Base-by-base conservation (phyloP, 2,329 filamentous ascomycete genomes). In the Blumeria graminis region DNA sequence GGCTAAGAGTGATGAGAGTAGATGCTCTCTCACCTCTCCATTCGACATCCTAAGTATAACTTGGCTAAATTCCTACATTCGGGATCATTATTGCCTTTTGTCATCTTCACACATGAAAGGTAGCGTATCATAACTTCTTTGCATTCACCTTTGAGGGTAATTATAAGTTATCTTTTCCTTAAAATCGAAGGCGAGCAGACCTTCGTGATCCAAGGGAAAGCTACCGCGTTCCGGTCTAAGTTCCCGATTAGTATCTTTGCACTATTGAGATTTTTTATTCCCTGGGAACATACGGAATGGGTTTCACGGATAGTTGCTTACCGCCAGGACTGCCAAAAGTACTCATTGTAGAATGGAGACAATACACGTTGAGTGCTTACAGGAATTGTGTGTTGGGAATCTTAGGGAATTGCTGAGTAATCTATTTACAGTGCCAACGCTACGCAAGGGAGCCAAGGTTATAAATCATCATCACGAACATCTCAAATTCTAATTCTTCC, bases 121-220 rank as follows among this genome's bases (percentile, higher is more conserved):
- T 98, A 98, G 55, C 75, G 76, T 57, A 77, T 77, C 79, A 96
- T 96, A 61, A 93, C 78, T 58, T 82, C 74, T 68, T 90, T 95
- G 75, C 92, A 98, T 72, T 98, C 92, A 65, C 87, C 86, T 92
- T 61, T 28, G 33, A 16, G 28, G 18, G 14, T 18, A 10, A 14
- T 18, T 35, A 13, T 50, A 36, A 55, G 52, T 9, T 18, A 22
- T 39, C 10, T 16, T 6, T 50, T 13, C 11, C 22, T 41, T 13
- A 32, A 16, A 16, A 41, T 3, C n/a, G 3, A 13, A 11, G 38
- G 45, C 57, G 60, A 67, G 22, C 22, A 62, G 71, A 81, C 79
- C 87, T 68, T 94, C 88, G 65, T 95, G 89, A 69, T 96, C 90
- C 57, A 96, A 79, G n/a, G 90, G 90, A 66, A 96, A 96, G 64